Conservation (phyloP, 2,329 filamentous ascomycete genomes). For the Elsinoe necatrix region DNA sequence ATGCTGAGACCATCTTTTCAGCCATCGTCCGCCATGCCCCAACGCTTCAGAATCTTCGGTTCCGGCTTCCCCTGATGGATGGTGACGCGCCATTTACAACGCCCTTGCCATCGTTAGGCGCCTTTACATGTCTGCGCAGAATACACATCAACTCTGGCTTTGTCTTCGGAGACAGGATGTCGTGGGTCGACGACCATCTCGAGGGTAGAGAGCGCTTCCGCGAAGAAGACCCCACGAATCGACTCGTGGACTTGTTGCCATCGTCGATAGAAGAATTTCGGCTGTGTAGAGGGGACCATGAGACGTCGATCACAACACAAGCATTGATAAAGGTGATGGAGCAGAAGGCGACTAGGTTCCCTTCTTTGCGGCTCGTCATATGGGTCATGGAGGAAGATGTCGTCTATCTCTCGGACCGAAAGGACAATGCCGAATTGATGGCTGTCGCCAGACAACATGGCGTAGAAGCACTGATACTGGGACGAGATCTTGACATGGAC, state of each 20-base stretch:
- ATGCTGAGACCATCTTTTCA: background rate
- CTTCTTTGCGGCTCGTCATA: background rate
- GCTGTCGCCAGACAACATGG: background rate
- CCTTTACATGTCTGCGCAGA: background rate
- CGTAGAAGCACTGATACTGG: background rate
- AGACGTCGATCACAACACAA: background rate
- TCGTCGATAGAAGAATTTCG: background rate
- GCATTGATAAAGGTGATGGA: background rate
- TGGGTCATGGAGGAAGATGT: constrained; percentile 4
- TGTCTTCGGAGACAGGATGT: background rate
- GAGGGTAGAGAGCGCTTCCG: background rate
- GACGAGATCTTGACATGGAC: background rate
- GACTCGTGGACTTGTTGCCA: background rate
- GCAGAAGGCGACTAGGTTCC: background rate
- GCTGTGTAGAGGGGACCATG: background rate
- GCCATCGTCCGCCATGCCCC: background rate
- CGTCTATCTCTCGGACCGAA: background rate
- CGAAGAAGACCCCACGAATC: background rate
- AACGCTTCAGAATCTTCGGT: background rate
- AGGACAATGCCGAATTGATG: background rate
- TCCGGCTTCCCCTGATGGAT: background rate
- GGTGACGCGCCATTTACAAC: background rate
- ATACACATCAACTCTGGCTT: constrained; percentile 1
- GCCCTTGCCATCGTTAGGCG: background rate
- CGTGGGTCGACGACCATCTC: background rate